Conservation (phyloP, 495 filamentous ascomycete species). For the Penicillium malachiteum region DNA sequence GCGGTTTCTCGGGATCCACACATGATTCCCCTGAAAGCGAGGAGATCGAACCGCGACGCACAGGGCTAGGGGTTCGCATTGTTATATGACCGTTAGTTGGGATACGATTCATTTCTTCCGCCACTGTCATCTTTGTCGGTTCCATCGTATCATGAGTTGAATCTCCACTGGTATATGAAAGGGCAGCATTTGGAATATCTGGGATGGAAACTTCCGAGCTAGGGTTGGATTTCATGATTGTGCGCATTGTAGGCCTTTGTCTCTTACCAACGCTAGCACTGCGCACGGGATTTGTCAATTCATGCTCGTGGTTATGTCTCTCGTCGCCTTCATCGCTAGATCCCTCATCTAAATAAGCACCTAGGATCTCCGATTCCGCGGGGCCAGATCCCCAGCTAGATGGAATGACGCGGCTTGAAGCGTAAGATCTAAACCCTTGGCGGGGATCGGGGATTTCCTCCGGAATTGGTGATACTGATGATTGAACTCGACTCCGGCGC, state of each 20-base stretch:
- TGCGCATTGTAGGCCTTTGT: constrained; percentile 69
- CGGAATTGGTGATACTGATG: constrained; percentile 83
- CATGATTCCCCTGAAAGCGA: constrained; percentile 31
- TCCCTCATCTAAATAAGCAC: constrained; percentile 38
- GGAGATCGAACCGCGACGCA: constrained; percentile 25
- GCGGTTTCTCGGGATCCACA: constrained; percentile 38
- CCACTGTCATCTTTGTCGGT: background rate
- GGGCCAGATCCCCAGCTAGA: constrained; percentile 62
- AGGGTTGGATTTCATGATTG: constrained; percentile 48
- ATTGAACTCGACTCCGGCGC: constrained; percentile 40
- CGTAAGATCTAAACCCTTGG: constrained; percentile 61
- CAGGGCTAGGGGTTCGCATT: constrained; percentile 23
- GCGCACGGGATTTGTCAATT: constrained; percentile 65
- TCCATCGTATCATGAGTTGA: background rate
- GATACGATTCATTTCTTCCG: background rate
- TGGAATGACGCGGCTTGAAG: constrained; percentile 79
- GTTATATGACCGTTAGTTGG: background rate
- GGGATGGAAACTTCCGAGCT: constrained; percentile 17
- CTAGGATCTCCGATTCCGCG: constrained; percentile 47
- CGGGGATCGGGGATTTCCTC: constrained; percentile 67
- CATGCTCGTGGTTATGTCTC: constrained; percentile 39
- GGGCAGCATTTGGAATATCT: constrained; percentile 7
- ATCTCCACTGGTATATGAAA: background rate
- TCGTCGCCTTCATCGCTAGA: constrained; percentile 23
- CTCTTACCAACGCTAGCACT: constrained; percentile 76